Base-by-base conservation (phyloP, 2,329 filamentous ascomycete species). In the Diaporthe amygdali region DNA sequence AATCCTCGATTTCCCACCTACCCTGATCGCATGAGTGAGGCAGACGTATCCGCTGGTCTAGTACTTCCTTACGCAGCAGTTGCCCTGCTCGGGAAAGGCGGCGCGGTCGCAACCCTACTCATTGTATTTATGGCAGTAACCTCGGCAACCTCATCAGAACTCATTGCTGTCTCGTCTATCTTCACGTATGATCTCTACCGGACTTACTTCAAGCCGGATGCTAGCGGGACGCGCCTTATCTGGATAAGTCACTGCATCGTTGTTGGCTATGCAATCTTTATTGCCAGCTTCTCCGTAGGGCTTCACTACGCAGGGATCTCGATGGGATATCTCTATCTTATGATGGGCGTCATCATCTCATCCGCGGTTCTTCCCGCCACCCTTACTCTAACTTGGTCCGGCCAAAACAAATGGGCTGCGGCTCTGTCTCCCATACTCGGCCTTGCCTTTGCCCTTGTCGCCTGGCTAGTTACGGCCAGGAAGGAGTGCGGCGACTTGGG, bases 121-220 rank as follows among this genome's bases (percentile, higher is more conserved):
- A 90, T 97, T 74, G 88, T 97, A 68, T 97, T 97, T 84, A 94
- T 97, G 91, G 95, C 95, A 27, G 94, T 97, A 27, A 97, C 95
- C 0, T 94, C 91, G 2, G 93, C 94, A 0, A 93, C 93, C 74
- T 95, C 92, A 1, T 92, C 94, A 0, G 93, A 97, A 79, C 84
- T 97, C 7, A 96, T 97, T 71, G 94, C 95, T 2, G 94, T 97
- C 1, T 96, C 93, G 1, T 95, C 93, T 10, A 97, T 97, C 81
- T 91, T 92, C 82, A 97, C 94, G 0, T 97, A 96, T 79, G 94
- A 97, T 78, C 87, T 96, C 74, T 97, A 96, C 82, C 92, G 95
- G 73, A 94, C 93, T 1, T 97, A 97, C 79, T 88, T 97, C 83
- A 92, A 96, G 74, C 94, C 94, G 0, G 79, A 83, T 0, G 95